phyloP scores from a whole-genome alignment of 306 rosid species.

The Medicago lupulina region DNA sequence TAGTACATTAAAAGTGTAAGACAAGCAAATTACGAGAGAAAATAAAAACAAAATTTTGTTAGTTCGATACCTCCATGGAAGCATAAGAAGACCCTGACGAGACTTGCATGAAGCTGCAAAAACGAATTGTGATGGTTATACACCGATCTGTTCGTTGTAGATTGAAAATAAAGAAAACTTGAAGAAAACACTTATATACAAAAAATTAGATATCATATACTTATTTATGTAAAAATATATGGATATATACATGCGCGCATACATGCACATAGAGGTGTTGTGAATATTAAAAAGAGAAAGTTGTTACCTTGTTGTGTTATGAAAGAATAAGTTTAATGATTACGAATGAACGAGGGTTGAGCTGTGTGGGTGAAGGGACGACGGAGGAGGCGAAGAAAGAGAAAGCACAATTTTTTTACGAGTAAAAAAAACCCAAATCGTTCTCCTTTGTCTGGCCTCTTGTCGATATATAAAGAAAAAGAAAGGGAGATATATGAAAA shows the following conservation, averaged over 20 bases:
- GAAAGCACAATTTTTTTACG: constrained; percentile 16
- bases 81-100: constrained; percentile 43
- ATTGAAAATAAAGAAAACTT: constrained; percentile 63
- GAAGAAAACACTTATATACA: constrained; percentile 37
- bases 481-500: background rate
- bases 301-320: constrained; percentile 64
- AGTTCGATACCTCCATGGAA: constrained; percentile 56
- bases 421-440: constrained; percentile 50
- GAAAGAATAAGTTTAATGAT: constrained; percentile 65
- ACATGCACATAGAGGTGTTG: constrained; percentile 17
- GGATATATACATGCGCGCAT: constrained; percentile 4
- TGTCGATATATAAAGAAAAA: constrained; percentile 44
- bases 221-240: no score
- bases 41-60: background rate
- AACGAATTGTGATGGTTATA: constrained; percentile 61
- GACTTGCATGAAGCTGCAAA: constrained; percentile 63
- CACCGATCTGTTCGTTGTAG: constrained; percentile 61
- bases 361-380: constrained; percentile 14
- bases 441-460: constrained; percentile 38
- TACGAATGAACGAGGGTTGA: constrained; percentile 44
- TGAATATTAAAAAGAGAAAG: background rate
- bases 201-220: background rate
- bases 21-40: constrained; percentile 40
- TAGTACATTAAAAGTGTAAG: constrained; percentile 56
- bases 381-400: constrained; percentile 3